Base-by-base conservation (phyloP, 148 eudicot species). In the Tetragonia tetragonoides region DNA sequence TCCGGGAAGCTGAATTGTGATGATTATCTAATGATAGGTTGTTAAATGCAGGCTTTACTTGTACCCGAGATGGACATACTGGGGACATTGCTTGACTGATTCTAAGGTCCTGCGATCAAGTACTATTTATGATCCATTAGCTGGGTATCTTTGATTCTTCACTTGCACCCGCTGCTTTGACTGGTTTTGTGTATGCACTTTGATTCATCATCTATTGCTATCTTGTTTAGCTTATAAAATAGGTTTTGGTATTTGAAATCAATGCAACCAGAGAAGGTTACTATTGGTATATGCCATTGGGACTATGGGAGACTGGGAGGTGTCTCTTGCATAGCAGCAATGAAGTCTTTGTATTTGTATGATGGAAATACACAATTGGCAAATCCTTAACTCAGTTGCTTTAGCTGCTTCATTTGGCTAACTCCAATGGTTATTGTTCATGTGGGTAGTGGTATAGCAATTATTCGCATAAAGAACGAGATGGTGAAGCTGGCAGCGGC, bases 11-110 rank as follows among this genome's bases (percentile, higher is more conserved):
- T 15, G 38, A 7, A 6, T 34, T 42, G 20, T 38, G 34, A 34
- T 66, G 39, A 37, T 65, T 49, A 8, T n/a, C 15, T 47, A 37
- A 39, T 62, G 60, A 17, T 70, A 14, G 51, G 39, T 68, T 37
- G 49, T 65, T 76, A 18, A 24, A 54, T 75, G 68, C 81, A 84
- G 86, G 79, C 80, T 23, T 39, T 76, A 77, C 24, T 77, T 84
- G 78, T 84, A 39, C n/a, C 68, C 80, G 81, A 21, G 86, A 84
- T 54, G 86, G 86, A 80, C 74, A 80, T 80, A 49, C 60, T 80
- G 60, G 83, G 86, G n/a, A n/a, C 86, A 17, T 37, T 84, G 42
- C 86, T 73, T 54, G 83, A 80, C 65, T 83, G 75, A 80, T 66
- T 49, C 69, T n/a, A 12, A 17, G 47, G 71, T 72, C 39, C 63